Base-by-base conservation (phyloP, 2,329 filamentous ascomycete genomes). In the Arthrobotrys musiformis region DNA sequence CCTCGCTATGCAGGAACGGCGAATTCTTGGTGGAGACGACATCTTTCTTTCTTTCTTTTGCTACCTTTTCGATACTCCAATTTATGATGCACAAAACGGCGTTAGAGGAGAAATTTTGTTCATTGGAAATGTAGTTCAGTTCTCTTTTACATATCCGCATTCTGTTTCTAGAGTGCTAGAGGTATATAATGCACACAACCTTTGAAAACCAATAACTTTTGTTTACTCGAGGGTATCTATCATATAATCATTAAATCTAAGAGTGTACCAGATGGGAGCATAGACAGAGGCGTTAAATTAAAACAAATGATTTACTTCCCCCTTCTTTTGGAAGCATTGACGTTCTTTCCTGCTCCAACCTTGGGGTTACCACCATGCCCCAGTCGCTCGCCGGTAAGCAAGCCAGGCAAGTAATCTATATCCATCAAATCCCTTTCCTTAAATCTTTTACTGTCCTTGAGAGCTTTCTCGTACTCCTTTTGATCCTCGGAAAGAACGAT, bases 401-500 rank as follows among this genome's bases (percentile, higher is more conserved):
- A 92, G 35, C 89, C 87, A 0, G 95, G 95, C 79, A 98, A 84
- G 83, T 94, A 97, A 84, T 99, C 94, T 82, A 96, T 91, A 82
- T 98, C 94, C 94, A 98, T 96, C 70, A 97, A 85, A 84, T 97
- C 93, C 82, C 89, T 90, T 82, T 92, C 89, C 82, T 90, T 90
- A 64, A 85, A 73, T 42, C 79, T 86, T 81, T 91, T 89, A 81
- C 87, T 88, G 82, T 91, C 88, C 80, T 90, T 87, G 15, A 88
- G 83, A 64, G 90, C 90, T 79, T 88, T 86, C 46, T 88, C 83
- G 83, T 92, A 98, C 85, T 99, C 95, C 85, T 97, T 97, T 86
- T 99, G 95, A 83, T 99, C 95, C 84, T 97, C 94, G 0, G 93
- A 90, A 8, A 99, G 85, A 66, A 99, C 92, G 79, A 99, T 85